These are phyloP conservation scores for Lasiosphaeriaceae sp. DNA, from an alignment of 495 filamentous ascomycete species.

Conservation along the genomic window DNA sequence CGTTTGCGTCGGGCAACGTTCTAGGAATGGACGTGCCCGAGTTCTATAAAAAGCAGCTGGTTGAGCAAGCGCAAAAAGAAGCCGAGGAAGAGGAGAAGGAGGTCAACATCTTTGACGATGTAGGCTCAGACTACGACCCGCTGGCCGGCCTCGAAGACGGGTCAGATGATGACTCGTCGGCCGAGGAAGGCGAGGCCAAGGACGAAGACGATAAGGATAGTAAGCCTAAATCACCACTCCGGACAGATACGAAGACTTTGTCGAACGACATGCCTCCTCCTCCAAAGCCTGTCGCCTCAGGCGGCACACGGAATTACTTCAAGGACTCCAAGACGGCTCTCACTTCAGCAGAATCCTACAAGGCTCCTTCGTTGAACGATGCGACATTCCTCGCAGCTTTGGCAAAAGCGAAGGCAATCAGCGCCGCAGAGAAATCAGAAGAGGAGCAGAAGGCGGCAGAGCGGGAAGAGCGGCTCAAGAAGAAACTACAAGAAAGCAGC, in stretches of 20 bases:
- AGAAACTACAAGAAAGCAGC: slow-evolving; percentile 70
- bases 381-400: slow-evolving; percentile 79
- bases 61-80: slow-evolving; percentile 25
- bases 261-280: slow-evolving; percentile 39
- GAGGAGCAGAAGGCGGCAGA: slow-evolving; percentile 45
- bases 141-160: slow-evolving; percentile 65
- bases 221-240: neutral
- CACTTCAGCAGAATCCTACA: slow-evolving; percentile 40
- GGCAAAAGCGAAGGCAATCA: slow-evolving; percentile 74
- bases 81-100: slow-evolving; percentile 58
- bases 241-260: slow-evolving; percentile 9
- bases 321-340: slow-evolving; percentile 44
- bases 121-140: slow-evolving; percentile 83
- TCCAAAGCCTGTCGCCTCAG: slow-evolving; percentile 26
- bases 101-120: slow-evolving; percentile 80
- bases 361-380: slow-evolving; percentile 60
- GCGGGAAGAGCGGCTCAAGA: slow-evolving; percentile 60
- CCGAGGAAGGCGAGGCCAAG: slow-evolving; percentile 20
- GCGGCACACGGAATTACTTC: slow-evolving; percentile 57
- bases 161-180: slow-evolving; percentile 39
- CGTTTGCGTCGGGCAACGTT: slow-evolving; percentile 66
- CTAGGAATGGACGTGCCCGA: slow-evolving; percentile 78
- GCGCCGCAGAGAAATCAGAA: slow-evolving; percentile 43
- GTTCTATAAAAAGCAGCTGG: slow-evolving; percentile 38
- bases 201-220: slow-evolving; percentile 10